Percentiles rank a stretch among this genome's conserved stretches.
Conservation (phyloP, 2,329 filamentous ascomycete genomes). For the Verticillium alfalfae region DNA sequence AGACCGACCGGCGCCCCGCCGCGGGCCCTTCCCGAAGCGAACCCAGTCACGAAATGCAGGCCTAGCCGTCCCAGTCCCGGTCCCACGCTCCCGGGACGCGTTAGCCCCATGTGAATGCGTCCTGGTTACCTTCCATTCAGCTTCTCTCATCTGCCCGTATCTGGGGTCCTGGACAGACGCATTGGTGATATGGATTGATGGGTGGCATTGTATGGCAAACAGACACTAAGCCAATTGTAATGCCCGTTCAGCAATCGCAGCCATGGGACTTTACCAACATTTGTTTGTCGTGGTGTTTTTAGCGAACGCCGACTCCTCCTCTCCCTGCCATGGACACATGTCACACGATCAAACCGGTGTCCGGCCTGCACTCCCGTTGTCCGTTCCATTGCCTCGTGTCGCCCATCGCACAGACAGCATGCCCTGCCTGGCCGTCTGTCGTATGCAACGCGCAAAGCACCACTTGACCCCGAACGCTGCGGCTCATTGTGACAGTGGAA, state of each 20-base stretch:
- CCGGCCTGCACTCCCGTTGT: neutral
- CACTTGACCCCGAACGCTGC: neutral
- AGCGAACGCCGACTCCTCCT: neutral
- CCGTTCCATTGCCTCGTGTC: neutral
- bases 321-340: neutral
- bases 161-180: neutral
- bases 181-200: neutral
- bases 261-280: too few species aligned
- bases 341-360: neutral
- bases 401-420: neutral
- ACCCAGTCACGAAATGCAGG: neutral
- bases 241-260: too few species aligned
- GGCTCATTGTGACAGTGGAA: neutral
- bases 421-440: neutral
- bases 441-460: neutral
- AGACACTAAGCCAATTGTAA: neutral
- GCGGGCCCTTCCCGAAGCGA: neutral
- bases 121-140: neutral
- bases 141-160: neutral
- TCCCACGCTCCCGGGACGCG: neutral
- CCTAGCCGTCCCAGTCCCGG: neutral
- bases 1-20: neutral
- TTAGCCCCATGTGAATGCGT: neutral
- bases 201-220: neutral
- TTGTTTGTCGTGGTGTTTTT: neutral